Evolutionary conservation across 2,329 filamentous ascomycete genomes (phyloP).

Genomic region (Zymoseptoria crescenta): DNA sequence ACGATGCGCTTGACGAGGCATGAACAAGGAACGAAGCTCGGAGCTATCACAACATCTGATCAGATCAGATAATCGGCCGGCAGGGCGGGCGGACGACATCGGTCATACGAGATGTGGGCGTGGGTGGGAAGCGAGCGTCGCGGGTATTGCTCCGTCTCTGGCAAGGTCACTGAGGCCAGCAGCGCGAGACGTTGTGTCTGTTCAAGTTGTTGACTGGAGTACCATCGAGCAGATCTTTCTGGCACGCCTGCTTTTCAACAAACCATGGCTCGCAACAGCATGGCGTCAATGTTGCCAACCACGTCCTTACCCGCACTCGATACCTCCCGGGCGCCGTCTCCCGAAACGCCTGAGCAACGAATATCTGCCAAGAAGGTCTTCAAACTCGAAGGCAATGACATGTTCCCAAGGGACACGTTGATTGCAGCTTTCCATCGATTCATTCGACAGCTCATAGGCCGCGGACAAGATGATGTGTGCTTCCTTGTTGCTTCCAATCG

Average conservation of each 20-base stretch:
- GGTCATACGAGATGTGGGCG: neutral
- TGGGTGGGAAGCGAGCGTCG: neutral
- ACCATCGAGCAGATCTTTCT: neutral
- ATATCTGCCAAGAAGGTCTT: neutral
- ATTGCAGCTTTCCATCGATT: neutral
- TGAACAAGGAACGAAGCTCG: too few species aligned
- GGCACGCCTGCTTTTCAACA: neutral
- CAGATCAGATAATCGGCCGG: slow-evolving; percentile 1
- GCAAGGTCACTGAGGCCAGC: too few species aligned
- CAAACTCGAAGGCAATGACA: neutral
- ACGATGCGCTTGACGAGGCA: too few species aligned
- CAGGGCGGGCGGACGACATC: neutral
- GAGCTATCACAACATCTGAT: neutral
- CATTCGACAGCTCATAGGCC: neutral
- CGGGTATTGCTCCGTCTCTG: too few species aligned
- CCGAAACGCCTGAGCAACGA: neutral
- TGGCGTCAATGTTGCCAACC: neutral
- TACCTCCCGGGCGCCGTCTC: neutral
- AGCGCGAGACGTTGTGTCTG: neutral
- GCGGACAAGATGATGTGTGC: neutral
- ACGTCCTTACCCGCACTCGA: neutral
- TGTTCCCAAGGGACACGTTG: neutral
- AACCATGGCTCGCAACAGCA: neutral
- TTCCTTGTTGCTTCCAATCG: neutral
- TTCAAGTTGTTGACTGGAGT: neutral